These are phyloP conservation scores for Paramecium sexaurelia DNA, from an alignment of 73 alveolate genomes.

Conservation along the genomic window DNA sequence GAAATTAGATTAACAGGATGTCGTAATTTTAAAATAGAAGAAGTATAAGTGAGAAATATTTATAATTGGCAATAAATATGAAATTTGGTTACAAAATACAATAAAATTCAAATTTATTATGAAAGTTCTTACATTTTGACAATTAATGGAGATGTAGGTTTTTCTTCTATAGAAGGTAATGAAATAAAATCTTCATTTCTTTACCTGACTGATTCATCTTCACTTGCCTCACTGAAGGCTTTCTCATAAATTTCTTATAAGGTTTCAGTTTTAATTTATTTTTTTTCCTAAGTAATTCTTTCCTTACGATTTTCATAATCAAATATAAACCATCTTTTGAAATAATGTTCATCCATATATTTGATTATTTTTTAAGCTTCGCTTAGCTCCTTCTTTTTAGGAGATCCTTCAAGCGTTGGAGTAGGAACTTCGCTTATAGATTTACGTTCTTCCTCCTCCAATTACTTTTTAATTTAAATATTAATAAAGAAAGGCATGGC, in stretches of 20 bases:
- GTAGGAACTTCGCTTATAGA: background rate
- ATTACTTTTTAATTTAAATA: conserved; percentile 22
- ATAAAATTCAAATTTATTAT: conserved; percentile 6
- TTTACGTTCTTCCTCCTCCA: conserved; percentile 41
- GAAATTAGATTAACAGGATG: background rate
- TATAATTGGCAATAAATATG: background rate
- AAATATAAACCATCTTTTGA: conserved; percentile 52
- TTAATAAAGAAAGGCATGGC: conserved; percentile 63
- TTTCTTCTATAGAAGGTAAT: background rate
- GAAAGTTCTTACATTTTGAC: conserved; percentile 33
- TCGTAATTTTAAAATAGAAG: background rate
- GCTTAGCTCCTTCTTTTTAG: conserved; percentile 23
- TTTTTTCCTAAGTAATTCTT: conserved; percentile 14
- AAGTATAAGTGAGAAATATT: background rate
- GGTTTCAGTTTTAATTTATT: conserved; percentile 55
- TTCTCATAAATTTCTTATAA: conserved; percentile 48
- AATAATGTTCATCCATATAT: conserved; percentile 57
- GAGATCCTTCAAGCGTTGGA: background rate
- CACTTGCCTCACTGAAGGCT: conserved; percentile 52
- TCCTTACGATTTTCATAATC: conserved; percentile 66
- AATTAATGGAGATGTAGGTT: background rate
- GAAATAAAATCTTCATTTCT: conserved; percentile 30
- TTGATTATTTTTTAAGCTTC: conserved; percentile 51
- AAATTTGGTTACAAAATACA: background rate
- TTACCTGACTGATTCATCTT: conserved; percentile 11